Base-by-base conservation (phyloP, 768 basidiomycete genomes). In the Pisolithus microcarpus region DNA sequence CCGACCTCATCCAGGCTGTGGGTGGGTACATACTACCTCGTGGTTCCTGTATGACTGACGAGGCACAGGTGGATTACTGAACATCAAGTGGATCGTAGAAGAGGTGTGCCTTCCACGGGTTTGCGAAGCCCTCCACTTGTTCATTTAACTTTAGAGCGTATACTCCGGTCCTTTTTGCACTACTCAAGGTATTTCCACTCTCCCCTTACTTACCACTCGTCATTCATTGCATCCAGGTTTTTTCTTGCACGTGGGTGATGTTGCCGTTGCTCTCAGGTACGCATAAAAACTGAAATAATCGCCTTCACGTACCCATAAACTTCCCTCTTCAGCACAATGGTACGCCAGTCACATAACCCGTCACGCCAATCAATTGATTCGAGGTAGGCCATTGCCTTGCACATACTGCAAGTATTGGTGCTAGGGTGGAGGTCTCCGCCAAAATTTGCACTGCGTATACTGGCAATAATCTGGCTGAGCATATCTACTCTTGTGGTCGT, bases 181-280 rank as follows among this genome's bases (percentile, higher is more conserved):
- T 16, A 58, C 63, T 4, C 72, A 73, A 64, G 72, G 71, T 66
- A 52, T 37, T 34, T 38, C 48, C 19, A 21, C 39, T 19, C 34
- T 38, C 18, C 28, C 48, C 43, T 24, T 19, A 19, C 31, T 11
- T 7, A 18, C n/a, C 8, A 10, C n/a, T 26, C n/a, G 26, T 24
- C 13, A 11, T 24, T 51, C n/a, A 48, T 28, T 19, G 21, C 28
- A 5, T 23, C 26, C 36, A 71, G 71, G 70, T 34, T 58, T 68
- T 5, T 54, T 71, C 51, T 67, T 71, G 49, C 65, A 73, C 44
- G 57, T 68, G 26, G 72, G 72, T 4, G 72, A 73, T 52, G 71
- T 72, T 13, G 70, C 70, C 5, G 70, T 72, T 13, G 70, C 72
- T 26, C 54, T 74, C n/a, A 66, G 63, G 70, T 70, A 53, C 45